A percentile compares a stretch with the other conserved stretches of the same genome.
Conservation (phyloP, 208 protist species). For the Leishmania turanica region DNA sequence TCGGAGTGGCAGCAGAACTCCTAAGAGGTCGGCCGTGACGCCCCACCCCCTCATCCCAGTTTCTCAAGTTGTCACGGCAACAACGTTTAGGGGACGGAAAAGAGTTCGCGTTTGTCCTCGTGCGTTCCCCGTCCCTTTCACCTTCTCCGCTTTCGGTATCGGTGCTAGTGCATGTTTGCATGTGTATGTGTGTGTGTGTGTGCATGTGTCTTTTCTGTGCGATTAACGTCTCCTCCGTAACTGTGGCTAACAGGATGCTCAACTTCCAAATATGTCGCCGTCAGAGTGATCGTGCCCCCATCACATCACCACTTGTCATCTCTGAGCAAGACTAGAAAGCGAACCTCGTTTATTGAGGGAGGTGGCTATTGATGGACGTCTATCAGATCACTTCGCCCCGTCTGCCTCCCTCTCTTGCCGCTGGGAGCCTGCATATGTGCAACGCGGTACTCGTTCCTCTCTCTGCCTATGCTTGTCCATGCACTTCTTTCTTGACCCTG, state of each 20-base stretch:
- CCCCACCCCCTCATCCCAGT: background rate
- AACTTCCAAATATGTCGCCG: background rate
- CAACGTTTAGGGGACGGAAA: background rate
- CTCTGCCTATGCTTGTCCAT: background rate
- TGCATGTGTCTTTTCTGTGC: background rate
- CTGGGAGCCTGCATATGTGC: no score
- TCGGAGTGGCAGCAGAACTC: slow-evolving; percentile 92
- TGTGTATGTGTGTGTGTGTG: background rate
- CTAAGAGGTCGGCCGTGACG: slow-evolving; percentile 26
- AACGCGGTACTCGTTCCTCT: background rate
- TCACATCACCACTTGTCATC: background rate
- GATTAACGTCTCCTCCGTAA: background rate
- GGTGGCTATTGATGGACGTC: background rate
- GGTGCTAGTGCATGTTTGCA: background rate
- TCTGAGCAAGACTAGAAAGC: background rate
- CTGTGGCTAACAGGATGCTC: background rate
- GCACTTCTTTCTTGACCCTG: background rate
- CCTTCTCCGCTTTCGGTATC: background rate
- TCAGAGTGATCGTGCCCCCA: background rate
- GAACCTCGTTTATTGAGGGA: background rate
- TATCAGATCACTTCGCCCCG: background rate
- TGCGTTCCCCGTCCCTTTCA: background rate
- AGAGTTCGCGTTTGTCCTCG: background rate
- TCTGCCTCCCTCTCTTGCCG: background rate
- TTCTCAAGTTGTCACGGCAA: background rate